These are phyloP conservation scores for Diplodia corticola DNA, from an alignment of 2,329 filamentous ascomycete genomes.

Conservation along the genomic window DNA sequence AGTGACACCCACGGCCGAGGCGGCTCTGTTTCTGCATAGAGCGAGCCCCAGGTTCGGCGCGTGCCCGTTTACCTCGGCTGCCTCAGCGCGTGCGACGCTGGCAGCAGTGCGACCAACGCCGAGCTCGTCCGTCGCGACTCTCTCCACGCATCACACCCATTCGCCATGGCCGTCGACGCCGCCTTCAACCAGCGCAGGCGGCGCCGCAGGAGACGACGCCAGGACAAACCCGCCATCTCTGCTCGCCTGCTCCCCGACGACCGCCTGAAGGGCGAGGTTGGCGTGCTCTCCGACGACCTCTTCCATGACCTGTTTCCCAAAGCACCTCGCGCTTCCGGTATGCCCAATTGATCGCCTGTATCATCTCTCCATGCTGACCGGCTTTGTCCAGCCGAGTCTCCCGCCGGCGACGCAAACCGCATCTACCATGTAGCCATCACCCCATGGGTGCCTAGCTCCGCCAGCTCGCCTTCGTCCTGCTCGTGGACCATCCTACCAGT, in stretches of 20 bases:
- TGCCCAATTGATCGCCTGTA: not conserved
- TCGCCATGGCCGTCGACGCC: conserved; percentile 20
- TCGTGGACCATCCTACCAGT: conserved; percentile 87
- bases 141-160: not conserved
- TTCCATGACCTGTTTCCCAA: conserved; percentile 75
- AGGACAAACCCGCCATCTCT: conserved; percentile 71
- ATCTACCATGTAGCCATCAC: conserved; percentile 69
- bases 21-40: not conserved
- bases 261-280: conserved; percentile 80
- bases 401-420: not conserved
- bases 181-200: conserved; percentile 19
- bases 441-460: conserved; percentile 65
- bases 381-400: not conserved
- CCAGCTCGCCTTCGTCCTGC: conserved; percentile 57
- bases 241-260: conserved; percentile 83
- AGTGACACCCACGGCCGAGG: not conserved
- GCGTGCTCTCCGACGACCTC: conserved; percentile 82
- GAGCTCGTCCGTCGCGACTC: conserved; percentile 5
- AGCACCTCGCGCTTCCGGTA: conserved; percentile 29
- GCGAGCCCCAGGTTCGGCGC: conserved; percentile 2
- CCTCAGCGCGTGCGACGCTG: not conserved
- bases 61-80: conserved; percentile 20
- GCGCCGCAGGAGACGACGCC: conserved; percentile 51
- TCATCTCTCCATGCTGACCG: not conserved
- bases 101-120: not conserved